Base-by-base conservation (phyloP, 169 alveolate species). In the Cryptosporidium canis region DNA sequence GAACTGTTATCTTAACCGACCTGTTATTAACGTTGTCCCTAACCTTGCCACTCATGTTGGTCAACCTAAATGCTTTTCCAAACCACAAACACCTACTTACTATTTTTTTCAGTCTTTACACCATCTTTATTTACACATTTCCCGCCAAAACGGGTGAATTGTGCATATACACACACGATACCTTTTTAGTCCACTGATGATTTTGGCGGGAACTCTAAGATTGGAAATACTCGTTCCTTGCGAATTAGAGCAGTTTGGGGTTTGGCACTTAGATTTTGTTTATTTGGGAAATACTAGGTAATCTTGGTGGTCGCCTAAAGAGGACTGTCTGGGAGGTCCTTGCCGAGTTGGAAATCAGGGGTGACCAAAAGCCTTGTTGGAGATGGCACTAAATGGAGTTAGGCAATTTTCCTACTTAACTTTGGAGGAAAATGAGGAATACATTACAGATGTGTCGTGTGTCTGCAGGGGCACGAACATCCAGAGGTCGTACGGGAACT, bases 351-450 rank as follows among this genome's bases (percentile, higher is more conserved):
- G n/a, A 44, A 44, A 44, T 9, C 55, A 14, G 14, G 55, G 55
- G n/a, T n/a, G n/a, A 47, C 4, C 11, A 45, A 27, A 29, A 21
- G 27, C 39, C 11, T 24, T 44, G 5, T 47, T 9, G n/a, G 2
- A 67, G 29, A 77, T 77, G 87, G 71, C 72, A 24, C 48, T 77
- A 24, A 77, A 63, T 9, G 87, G 64, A 56, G 72, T 61, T 21
- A 33, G 87, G 37, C 87, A 77, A 47, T 77, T 77, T 61, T 77
- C 87, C 3, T 35, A 77, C 29, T 77, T 77, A 58, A 24, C 27
- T 35, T 44, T 77, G 47, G 87, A 77, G 5, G 87, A 77, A 43
- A 77, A 77, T 77, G 87, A 77, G 72, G 87, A 77, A 45, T 77
- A 77, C 39, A 37, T 77, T 21, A 24, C 77, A 1, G 87, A 77